Conservation (phyloP, 2,329 filamentous ascomycete species). For the Ilyonectria sp. region DNA sequence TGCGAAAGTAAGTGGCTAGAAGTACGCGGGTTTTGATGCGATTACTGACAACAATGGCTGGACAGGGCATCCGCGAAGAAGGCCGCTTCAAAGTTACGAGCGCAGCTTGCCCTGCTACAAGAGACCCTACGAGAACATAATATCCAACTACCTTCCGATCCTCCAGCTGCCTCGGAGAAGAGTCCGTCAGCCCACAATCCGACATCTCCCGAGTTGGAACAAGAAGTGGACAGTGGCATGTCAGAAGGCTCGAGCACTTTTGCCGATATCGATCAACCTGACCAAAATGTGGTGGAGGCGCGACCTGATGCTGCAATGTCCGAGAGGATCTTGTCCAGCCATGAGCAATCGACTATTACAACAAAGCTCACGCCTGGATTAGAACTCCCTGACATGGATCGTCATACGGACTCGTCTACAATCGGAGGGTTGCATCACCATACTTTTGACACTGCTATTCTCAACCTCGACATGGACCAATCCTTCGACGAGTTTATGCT, state of each 20-base stretch:
- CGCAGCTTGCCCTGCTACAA: neutral
- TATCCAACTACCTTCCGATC: neutral
- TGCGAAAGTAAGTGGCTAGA: slow-evolving; percentile 13
- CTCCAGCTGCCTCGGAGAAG: neutral
- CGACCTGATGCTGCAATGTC: neutral
- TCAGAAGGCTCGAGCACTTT: neutral
- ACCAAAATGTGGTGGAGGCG: neutral
- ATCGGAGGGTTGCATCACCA: neutral
- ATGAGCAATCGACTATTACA: neutral
- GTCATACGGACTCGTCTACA: too few species aligned
- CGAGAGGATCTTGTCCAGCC: neutral
- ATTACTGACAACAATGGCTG: neutral
- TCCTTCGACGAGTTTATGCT: neutral
- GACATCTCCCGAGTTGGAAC: neutral
- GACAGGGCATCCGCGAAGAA: neutral
- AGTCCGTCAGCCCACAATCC: neutral
- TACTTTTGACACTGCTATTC: neutral
- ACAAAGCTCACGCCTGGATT: neutral
- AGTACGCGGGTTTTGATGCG: neutral
- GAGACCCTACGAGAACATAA: neutral
- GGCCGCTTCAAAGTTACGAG: neutral
- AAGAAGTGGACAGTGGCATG: neutral
- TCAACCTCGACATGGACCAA: neutral
- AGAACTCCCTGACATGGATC: neutral
- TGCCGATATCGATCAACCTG: neutral